Evolutionary conservation across 495 filamentous ascomycete species (phyloP), one percentile per base, ranked within the genome.

Genomic region (Aspergillus taichungensis): DNA sequence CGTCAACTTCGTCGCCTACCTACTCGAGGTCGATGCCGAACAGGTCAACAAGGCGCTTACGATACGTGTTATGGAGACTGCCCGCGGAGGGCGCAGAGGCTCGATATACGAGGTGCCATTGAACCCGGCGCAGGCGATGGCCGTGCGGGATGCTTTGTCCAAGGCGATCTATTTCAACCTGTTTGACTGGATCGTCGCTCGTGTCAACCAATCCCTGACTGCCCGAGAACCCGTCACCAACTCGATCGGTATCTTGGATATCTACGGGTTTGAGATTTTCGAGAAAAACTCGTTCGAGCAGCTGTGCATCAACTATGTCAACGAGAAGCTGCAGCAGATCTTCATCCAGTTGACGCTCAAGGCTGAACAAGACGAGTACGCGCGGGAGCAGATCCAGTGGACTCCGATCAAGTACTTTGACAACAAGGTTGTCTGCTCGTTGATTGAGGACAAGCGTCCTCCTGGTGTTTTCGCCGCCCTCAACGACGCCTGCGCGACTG

Each of bases 241-340:
- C 60, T 85, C 87, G 3, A 92, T 99, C 55, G 92, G 92, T 62
- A 97, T 99, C 64, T 77, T 99, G 40, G 94, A 99, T 76, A 99
- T 99, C 49, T 99, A 99, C 64, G 94, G 94, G 11, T 99, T 99
- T 55, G 94, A 99, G 64, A 99, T 99, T 52, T 99, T 99, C 52
- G 92, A 99, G 63, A 88, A 84, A 66, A 99, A 99, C 68, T 95
- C 88, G 47, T 99, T 99, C 55, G 94, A 99, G 64, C 94, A 99
- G 70, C 82, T 99, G 11, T 99, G 94, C 65, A 99, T 99, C 67
- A 99, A 99, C 73, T 99, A 99, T 60, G 94, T 99, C 59, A 99
- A 99, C 67, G 94, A 99, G 65, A 99, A 99, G 64, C 72, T 99
- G 37, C 94, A 99, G 66, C 94, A 99, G 62, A 99, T 99, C 56